Base-by-base conservation (phyloP, 345 rosid genomes). In the Rhizophora apiculata region DNA sequence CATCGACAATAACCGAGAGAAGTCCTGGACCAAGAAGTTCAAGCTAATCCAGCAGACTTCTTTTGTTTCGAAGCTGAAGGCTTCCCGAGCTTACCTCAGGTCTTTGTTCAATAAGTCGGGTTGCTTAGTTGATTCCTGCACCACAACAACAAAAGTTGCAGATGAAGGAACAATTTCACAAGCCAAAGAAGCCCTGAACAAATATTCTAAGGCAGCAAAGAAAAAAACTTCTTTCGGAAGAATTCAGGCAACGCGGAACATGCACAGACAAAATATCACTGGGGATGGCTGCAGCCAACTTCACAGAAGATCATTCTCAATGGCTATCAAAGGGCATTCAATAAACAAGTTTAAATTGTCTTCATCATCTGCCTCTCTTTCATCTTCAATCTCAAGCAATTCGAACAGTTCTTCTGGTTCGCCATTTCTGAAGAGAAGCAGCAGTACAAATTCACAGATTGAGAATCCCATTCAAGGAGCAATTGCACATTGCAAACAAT, bases 381-480 rank as follows among this genome's bases (percentile, higher is more conserved):
- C 76, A 7, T 71, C 76, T 1, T 51, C 73, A 13, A 30, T 29
- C 55, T 72, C 71, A 8, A 46, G 34, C 9, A 58, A 59, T 51
- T 48, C 69, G 2, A 63, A 8, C 8, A 60, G 57, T 3, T 64
- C 39, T 49, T 36, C 60, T 6, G 60, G 73, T 36, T 8, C 72
- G 67, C 80, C 76, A 16, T 72, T 72, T 64, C 73, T 72, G 4
- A 72, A 64, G 67, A 77, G 73, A 62, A 72, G 78, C 67, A 73
- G 68, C 69, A 74, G 68, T 26, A 51, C 64, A 46, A 61, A 63
- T 52, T 48, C 81, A 19, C 90, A 91, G 69, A 62, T 83, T 54
- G 98, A 94, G 77, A 89, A 83, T 49, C 86, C 97, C 46, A 84
- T 94, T 29, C 93, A 91, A 39, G 98, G 95, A 78, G 98, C 98